phyloP scores from a whole-genome alignment of 495 filamentous ascomycete species.

The Collariella sp. region DNA sequence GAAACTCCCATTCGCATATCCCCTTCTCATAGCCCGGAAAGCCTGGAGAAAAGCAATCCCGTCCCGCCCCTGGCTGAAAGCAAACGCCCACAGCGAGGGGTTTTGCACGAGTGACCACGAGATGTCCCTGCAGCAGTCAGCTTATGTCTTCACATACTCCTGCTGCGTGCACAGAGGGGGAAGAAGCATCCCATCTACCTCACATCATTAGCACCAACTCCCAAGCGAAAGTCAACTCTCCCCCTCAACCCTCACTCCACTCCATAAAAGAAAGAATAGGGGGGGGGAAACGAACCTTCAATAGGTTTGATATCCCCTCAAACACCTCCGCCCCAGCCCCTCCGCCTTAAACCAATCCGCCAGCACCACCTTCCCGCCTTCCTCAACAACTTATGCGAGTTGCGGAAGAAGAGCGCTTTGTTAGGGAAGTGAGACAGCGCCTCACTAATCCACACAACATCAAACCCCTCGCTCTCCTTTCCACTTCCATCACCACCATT shows the following conservation, averaged over 20 bases:
- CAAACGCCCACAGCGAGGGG: conserved; percentile 49
- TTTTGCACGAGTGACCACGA: conserved; percentile 50
- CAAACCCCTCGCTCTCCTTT: conserved; percentile 29
- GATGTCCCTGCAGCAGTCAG: conserved; percentile 43
- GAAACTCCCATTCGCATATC: conserved; percentile 49
- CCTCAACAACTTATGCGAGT: conserved; percentile 36
- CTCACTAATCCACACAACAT: conserved; percentile 52
- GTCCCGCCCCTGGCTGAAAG: conserved; percentile 48
- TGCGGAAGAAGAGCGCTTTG: conserved; percentile 47
- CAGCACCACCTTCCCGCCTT: conserved; percentile 39
- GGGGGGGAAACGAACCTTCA: conserved; percentile 29
- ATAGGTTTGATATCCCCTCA: conserved; percentile 47
- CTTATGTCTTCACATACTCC: conserved; percentile 38
- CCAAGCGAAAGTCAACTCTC: too few species aligned
- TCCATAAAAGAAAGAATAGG: too few species aligned
- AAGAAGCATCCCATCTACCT: conserved; percentile 47
- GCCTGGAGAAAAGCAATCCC: conserved; percentile 51
- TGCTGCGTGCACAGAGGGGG: conserved; percentile 42
- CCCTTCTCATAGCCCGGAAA: conserved; percentile 51
- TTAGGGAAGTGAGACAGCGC: conserved; percentile 50
- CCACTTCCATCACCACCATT: background rate
- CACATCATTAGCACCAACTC: background rate
- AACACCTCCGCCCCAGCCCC: conserved; percentile 34
- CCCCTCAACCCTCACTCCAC: too few species aligned
- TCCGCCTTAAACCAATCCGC: conserved; percentile 51